These are phyloP conservation scores for Penicillium sp. DNA, from an alignment of 2,329 filamentous ascomycete genomes.

Conservation along the genomic window DNA sequence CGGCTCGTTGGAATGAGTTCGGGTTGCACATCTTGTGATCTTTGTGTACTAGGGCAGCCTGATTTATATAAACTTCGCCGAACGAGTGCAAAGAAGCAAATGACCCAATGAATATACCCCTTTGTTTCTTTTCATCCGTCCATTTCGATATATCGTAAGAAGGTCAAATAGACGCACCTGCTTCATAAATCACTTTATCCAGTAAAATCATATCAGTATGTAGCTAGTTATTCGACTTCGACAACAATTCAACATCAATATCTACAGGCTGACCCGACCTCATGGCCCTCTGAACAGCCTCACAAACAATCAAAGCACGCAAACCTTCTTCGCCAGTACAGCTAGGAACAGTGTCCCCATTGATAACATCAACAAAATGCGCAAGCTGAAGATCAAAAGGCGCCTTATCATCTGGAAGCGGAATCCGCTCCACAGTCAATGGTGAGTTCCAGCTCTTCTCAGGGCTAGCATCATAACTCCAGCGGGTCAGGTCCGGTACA, in stretches of 20 bases:
- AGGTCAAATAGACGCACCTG: neutral
- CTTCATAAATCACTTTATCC: neutral
- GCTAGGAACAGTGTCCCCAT: constrained; percentile 43
- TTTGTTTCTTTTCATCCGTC: neutral
- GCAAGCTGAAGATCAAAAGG: constrained; percentile 56
- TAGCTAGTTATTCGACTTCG: neutral
- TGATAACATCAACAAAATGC: constrained; percentile 54
- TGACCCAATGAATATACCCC: constrained; percentile 1
- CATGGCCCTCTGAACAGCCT: constrained; percentile 52
- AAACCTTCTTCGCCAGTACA: constrained; percentile 54
- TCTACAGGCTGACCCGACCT: constrained; percentile 39
- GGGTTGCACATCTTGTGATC: neutral
- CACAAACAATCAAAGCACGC: constrained; percentile 54
- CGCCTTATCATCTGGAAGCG: constrained; percentile 28
- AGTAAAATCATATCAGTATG: neutral
- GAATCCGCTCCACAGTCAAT: constrained; percentile 37
- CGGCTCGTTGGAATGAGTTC: neutral
- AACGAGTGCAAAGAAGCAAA: constrained; percentile 4
- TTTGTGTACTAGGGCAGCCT: neutral
- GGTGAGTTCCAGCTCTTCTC: constrained; percentile 47
- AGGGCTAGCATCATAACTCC: constrained; percentile 45
- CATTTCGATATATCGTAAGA: neutral
- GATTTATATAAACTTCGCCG: neutral
- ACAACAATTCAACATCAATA: constrained; percentile 23
- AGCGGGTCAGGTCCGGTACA: constrained; percentile 55